Conservation (phyloP, 2,329 filamentous ascomycete species). For the Fusarium sp. region DNA sequence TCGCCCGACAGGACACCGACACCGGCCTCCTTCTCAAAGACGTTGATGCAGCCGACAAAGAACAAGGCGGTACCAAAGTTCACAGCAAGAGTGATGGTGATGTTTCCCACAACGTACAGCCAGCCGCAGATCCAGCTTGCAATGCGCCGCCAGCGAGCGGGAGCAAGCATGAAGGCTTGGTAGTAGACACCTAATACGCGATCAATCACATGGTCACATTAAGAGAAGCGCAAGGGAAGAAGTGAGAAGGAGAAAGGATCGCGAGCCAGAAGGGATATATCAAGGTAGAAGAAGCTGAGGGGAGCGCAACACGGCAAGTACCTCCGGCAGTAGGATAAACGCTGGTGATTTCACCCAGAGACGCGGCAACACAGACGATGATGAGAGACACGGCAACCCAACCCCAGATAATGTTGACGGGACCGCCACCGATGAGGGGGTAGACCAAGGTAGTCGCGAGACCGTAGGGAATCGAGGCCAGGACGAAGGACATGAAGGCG, state of each 20-base stretch:
- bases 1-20: constrained; percentile 56
- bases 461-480: constrained; percentile 77
- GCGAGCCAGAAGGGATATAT: not conserved
- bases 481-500: constrained; percentile 78
- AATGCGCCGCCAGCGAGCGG: constrained; percentile 65
- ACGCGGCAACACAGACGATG: constrained; percentile 73
- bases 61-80: constrained; percentile 79
- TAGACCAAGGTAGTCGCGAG: constrained; percentile 74
- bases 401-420: constrained; percentile 75
- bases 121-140: constrained; percentile 77
- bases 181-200: constrained; percentile 68
- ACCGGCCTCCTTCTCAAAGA: constrained; percentile 58
- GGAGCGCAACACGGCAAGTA: constrained; percentile 30
- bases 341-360: constrained; percentile 76
- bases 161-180: constrained; percentile 77
- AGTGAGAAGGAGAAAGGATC: not conserved
- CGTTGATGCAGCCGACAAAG: constrained; percentile 63
- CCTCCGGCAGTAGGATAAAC: constrained; percentile 79
- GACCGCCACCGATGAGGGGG: constrained; percentile 70
- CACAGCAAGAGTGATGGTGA: constrained; percentile 83
- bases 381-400: constrained; percentile 73
- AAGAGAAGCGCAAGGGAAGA: not conserved
- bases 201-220: constrained; percentile 34
- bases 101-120: constrained; percentile 80
- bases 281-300: not conserved